These are phyloP conservation scores for Carex scoparia DNA, from an alignment of 176 grass and related monocot genomes.

Conservation along the genomic window DNA sequence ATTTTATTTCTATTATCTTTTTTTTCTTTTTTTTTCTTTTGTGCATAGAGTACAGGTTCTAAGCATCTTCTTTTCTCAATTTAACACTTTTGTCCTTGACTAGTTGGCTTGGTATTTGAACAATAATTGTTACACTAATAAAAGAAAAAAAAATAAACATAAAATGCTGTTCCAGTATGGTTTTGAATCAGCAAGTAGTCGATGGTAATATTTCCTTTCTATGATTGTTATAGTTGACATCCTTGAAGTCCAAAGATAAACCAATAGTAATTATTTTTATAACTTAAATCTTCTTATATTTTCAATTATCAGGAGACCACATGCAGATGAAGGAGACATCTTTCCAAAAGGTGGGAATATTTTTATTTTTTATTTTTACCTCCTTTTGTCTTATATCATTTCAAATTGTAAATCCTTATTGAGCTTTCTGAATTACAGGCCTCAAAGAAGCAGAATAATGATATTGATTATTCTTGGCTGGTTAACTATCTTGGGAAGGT, in stretches of 20 bases:
- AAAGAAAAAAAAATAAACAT: neutral
- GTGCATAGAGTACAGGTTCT: neutral
- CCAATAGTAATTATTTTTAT: neutral
- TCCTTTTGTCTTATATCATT: neutral
- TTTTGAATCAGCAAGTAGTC: neutral
- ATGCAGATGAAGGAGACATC: neutral
- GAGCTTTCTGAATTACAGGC: conserved; percentile 22
- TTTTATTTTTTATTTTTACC: neutral
- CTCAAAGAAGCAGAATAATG: conserved; percentile 9
- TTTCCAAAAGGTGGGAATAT: neutral
- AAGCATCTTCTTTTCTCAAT: neutral
- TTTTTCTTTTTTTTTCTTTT: neutral
- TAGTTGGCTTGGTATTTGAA: neutral
- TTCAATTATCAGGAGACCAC: neutral
- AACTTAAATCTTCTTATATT: conserved; percentile 4
- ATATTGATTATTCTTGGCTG: neutral
- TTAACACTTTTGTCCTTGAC: neutral
- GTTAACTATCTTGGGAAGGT: conserved; percentile 51
- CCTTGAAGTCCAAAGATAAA: neutral
- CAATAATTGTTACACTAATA: neutral
- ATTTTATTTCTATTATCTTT: neutral
- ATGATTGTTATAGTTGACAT: neutral
- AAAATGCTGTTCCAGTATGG: neutral
- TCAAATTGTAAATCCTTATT: neutral
- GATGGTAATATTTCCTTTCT: neutral